Base-by-base conservation (phyloP, 495 filamentous ascomycete genomes). In the Aspergillus asperescens region DNA sequence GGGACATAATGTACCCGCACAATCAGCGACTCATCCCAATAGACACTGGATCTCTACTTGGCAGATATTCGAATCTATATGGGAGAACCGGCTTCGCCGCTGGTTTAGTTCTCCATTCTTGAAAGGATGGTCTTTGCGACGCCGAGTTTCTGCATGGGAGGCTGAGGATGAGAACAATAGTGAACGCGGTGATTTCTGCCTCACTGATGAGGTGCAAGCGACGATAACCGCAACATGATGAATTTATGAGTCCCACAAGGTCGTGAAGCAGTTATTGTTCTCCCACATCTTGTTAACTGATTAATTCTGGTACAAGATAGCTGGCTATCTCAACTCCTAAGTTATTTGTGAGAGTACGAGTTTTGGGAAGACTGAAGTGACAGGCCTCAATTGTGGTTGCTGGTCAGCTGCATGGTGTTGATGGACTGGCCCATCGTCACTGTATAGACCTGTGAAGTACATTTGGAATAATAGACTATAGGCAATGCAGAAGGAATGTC, bases 1-100 rank as follows among this genome's bases (percentile, higher is more conserved):
- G 3, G 85, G 79, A 6, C 91, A 90, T 60, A 82, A 72, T 27
- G 61, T 66, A 1, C 0, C 66, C 3, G 81, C 83, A 1, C 88
- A 89, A 59, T 66, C 76, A 1, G 65, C 69, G 4, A 70, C 83
- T 0, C 72, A 79, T 53, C 71, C 70, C 3, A 44, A 56, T 8
- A 58, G 59, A 4, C 62, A 57, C 10, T 85, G 74, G 76, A 61
- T 76, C 5, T 62, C 60, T 9, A 12, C 44, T 3, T 52, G 56
- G 40, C 54, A 66, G 22, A 76, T 69, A 15, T 31, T 71, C 4
- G 42, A 40, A 5, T 79, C 78, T 0, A 32, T 77, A 19, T 89
- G 85, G 86, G 59, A 67, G 53, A 87, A 85, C 62, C 65, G 83
- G 10, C 13, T 81, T 5, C 66, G 68, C 46, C 67, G 82, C n/a